Evolutionary conservation across 1,284 basidiomycete genomes (phyloP).

Genomic region (Malassezia nana): DNA sequence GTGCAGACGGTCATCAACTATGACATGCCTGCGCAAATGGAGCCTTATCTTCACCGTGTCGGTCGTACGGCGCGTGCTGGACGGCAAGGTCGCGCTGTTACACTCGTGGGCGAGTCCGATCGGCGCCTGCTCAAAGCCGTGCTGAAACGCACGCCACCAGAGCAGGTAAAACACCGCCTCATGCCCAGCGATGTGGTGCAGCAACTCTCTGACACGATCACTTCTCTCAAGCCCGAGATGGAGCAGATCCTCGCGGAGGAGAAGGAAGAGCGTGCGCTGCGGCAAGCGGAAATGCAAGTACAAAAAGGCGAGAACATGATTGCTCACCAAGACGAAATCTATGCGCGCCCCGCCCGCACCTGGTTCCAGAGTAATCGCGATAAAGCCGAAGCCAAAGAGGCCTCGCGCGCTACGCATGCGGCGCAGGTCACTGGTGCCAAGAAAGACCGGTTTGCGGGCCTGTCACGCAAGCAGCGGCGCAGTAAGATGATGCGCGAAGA

Average conservation of each 20-base stretch:
- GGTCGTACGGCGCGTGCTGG: constrained; percentile 93
- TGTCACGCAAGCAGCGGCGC: constrained; percentile 35
- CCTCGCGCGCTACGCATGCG: constrained; percentile 27
- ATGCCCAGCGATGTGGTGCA: constrained; percentile 69
- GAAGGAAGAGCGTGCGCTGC: constrained; percentile 74
- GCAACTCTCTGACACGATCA: constrained; percentile 64
- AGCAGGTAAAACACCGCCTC: constrained; percentile 79
- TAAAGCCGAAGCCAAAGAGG: constrained; percentile 61
- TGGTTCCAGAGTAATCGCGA: constrained; percentile 93
- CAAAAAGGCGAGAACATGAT: constrained; percentile 92
- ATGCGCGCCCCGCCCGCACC: constrained; percentile 79
- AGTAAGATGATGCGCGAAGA: constrained; percentile 36
- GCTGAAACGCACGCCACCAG: constrained; percentile 75
- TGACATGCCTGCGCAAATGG: constrained; percentile 87
- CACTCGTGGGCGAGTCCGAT: constrained; percentile 89
- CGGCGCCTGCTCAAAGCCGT: constrained; percentile 92
- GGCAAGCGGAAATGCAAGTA: constrained; percentile 81
- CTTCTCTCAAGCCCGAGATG: constrained; percentile 67
- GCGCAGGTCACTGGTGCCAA: constrained; percentile 23
- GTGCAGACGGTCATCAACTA: constrained; percentile 94
- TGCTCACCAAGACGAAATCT: constrained; percentile 88
- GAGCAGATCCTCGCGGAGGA: constrained; percentile 77
- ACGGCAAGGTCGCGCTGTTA: constrained; percentile 82
- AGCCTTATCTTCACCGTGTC: constrained; percentile 90
- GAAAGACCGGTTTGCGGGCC: constrained; percentile 31